These are phyloP conservation scores for Hypholoma sublateritium DNA, from an alignment of 768 basidiomycete genomes.

Conservation along the genomic window DNA sequence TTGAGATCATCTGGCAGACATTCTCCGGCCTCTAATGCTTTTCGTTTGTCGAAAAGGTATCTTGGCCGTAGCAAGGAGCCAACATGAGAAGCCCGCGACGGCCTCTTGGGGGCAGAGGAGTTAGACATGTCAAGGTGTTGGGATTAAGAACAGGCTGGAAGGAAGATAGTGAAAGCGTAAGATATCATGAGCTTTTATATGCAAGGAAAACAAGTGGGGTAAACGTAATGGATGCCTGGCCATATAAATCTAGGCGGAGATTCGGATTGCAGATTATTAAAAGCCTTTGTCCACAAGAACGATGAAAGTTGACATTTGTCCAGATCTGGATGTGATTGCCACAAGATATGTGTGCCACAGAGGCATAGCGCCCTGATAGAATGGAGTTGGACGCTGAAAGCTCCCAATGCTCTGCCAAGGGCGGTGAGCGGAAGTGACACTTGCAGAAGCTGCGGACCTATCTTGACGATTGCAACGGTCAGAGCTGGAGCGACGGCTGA, in stretches of 20 bases:
- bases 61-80: conserved; percentile 60
- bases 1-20: conserved; percentile 44
- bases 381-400: neutral
- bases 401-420: conserved; percentile 4
- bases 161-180: conserved; percentile 11
- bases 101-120: conserved; percentile 32
- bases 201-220: conserved; percentile 13
- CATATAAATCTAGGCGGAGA: neutral
- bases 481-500: conserved; percentile 13
- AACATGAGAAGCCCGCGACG: conserved; percentile 56
- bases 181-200: conserved; percentile 27
- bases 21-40: conserved; percentile 39
- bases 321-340: neutral
- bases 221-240: conserved; percentile 18
- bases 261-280: neutral
- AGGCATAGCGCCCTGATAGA: neutral
- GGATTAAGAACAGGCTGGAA: conserved; percentile 6
- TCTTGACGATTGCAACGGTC: conserved; percentile 15
- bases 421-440: conserved; percentile 18
- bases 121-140: conserved; percentile 7
- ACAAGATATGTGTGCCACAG: neutral
- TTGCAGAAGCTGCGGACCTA: conserved; percentile 12
- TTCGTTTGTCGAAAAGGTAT: conserved; percentile 47
- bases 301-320: conserved; percentile 9
- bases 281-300: neutral